Evolutionary conservation across 768 basidiomycete species (phyloP).

Genomic region (Suillus subaureus): DNA sequence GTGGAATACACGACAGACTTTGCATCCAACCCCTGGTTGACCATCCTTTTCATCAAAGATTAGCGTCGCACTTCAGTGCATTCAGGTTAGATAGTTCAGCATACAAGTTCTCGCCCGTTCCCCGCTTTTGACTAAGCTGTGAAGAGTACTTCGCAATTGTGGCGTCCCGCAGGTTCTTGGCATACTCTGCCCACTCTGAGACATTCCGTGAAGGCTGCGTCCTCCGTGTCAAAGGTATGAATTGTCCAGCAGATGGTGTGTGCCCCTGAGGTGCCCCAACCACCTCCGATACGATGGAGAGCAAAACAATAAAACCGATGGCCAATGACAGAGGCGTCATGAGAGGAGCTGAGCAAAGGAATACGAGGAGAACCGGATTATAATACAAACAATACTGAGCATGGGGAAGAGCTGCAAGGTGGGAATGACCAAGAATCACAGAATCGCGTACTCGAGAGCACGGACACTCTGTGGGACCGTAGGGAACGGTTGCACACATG

Average conservation of each 20-base stretch:
- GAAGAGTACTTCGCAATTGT: slow-evolving; percentile 52
- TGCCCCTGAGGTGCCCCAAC: slow-evolving; percentile 16
- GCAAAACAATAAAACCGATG: slow-evolving; percentile 17
- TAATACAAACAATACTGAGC: slow-evolving; percentile 10
- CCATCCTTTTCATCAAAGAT: slow-evolving; percentile 42
- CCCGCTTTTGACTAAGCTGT: slow-evolving; percentile 36
- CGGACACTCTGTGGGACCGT: slow-evolving; percentile 9
- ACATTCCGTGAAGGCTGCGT: slow-evolving; percentile 17
- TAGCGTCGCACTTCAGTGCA: slow-evolving; percentile 11
- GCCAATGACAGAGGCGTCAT: slow-evolving; percentile 13
- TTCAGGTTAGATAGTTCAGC: background rate
- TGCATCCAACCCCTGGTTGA: slow-evolving; percentile 66
- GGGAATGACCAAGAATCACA: slow-evolving; percentile 15
- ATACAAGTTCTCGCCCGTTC: slow-evolving; percentile 52
- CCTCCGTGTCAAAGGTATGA: slow-evolving; percentile 22
- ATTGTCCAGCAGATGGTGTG: slow-evolving; percentile 21
- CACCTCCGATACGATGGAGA: slow-evolving; percentile 14
- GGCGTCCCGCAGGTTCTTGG: slow-evolving; percentile 44
- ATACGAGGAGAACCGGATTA: slow-evolving; percentile 10
- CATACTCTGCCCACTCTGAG: slow-evolving; percentile 36
- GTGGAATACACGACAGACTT: slow-evolving; percentile 40
- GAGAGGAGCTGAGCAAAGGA: slow-evolving; percentile 13
- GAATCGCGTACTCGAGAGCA: slow-evolving; percentile 11
- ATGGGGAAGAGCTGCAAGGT: slow-evolving; percentile 10
- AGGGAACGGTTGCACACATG: background rate